phyloP scores from a whole-genome alignment of 23 red algal genomes.

The Pyropia yezoensis region DNA sequence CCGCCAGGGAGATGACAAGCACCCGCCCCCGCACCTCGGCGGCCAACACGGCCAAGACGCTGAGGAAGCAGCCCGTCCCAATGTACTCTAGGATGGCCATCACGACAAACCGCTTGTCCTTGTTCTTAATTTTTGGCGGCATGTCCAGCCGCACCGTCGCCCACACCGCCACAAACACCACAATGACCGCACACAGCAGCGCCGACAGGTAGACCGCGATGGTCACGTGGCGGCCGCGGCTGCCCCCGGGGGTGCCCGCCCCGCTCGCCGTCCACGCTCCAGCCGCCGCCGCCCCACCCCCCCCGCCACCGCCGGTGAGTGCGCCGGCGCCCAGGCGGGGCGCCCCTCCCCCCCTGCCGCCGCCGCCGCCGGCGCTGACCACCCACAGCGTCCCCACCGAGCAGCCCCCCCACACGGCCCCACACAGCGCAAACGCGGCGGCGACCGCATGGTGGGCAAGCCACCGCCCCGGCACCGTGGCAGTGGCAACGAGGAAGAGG shows the following conservation, averaged over 20 bases:
- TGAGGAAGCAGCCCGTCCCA: slow-evolving; percentile 18
- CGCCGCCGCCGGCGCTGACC: too few relatives aligned
- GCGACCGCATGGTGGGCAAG: slow-evolving; percentile 37
- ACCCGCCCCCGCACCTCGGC: slow-evolving; percentile 1
- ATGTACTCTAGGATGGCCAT: slow-evolving; percentile 41
- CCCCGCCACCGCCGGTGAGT: too few relatives aligned
- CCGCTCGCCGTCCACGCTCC: too few relatives aligned
- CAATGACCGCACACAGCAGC: slow-evolving; percentile 8
- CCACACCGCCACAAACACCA: slow-evolving; percentile 28
- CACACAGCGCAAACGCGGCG: slow-evolving; percentile 15
- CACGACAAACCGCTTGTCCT: slow-evolving; percentile 33
- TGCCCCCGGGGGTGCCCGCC: too few relatives aligned
- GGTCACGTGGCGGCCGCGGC: too few relatives aligned
- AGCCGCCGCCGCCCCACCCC: too few relatives aligned
- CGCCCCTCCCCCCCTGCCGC: too few relatives aligned
- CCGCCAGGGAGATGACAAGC: too few relatives aligned
- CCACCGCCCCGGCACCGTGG: slow-evolving; percentile 28
- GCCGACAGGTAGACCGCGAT: too few relatives aligned
- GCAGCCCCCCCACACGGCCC: too few relatives aligned
- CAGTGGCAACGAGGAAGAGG: slow-evolving; percentile 24
- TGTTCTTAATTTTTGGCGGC: slow-evolving; percentile 32
- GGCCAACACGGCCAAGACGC: slow-evolving; percentile 4
- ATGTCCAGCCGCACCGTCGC: slow-evolving; percentile 14
- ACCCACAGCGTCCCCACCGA: too few relatives aligned
- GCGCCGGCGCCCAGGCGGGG: too few relatives aligned